A percentile compares a stretch with the other conserved stretches of the same genome.
Evolutionary conservation across 2,329 filamentous ascomycete genomes (phyloP).

Genomic region (Pleurostoma richardsiae): DNA sequence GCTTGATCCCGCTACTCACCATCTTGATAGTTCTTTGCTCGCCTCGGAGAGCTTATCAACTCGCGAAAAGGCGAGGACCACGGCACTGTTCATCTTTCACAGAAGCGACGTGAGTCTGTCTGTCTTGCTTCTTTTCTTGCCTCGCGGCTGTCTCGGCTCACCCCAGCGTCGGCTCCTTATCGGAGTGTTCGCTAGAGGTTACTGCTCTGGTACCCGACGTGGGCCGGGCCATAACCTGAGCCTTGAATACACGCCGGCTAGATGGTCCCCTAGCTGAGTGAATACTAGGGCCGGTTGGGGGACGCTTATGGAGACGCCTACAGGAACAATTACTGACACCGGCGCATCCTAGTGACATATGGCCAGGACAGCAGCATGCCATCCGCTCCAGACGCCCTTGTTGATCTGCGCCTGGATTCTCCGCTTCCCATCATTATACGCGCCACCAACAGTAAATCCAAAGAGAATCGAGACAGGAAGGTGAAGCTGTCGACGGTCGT

Average conservation of each 20-base stretch:
- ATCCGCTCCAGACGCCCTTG: slow-evolving; percentile 45
- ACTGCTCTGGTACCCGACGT: no score
- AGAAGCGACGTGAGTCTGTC: slow-evolving; percentile 62
- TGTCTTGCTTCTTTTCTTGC: no score
- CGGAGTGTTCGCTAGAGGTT: no score
- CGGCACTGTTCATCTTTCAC: slow-evolving; percentile 68
- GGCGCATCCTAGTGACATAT: slow-evolving; percentile 30
- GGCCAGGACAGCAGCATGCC: slow-evolving; percentile 36
- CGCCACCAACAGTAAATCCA: slow-evolving; percentile 74
- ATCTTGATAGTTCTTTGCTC: slow-evolving; percentile 63
- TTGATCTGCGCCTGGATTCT: slow-evolving; percentile 53
- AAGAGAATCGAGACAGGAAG: slow-evolving; percentile 49
- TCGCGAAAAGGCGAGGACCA: slow-evolving; percentile 63
- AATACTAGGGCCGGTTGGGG: no score
- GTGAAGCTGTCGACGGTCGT: slow-evolving; percentile 83
- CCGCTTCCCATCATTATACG: slow-evolving; percentile 74
- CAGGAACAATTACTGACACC: no score
- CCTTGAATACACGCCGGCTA: no score
- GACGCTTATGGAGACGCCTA: no score
- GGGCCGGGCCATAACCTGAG: no score
- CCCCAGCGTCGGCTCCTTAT: no score
- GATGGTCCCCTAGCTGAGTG: no score
- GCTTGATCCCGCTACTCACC: slow-evolving; percentile 7
- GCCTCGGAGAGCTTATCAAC: slow-evolving; percentile 63
- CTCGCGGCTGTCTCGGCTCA: no score